phyloP scores from a whole-genome alignment of 768 basidiomycete species.

The Hypsizygus marmoreus region DNA sequence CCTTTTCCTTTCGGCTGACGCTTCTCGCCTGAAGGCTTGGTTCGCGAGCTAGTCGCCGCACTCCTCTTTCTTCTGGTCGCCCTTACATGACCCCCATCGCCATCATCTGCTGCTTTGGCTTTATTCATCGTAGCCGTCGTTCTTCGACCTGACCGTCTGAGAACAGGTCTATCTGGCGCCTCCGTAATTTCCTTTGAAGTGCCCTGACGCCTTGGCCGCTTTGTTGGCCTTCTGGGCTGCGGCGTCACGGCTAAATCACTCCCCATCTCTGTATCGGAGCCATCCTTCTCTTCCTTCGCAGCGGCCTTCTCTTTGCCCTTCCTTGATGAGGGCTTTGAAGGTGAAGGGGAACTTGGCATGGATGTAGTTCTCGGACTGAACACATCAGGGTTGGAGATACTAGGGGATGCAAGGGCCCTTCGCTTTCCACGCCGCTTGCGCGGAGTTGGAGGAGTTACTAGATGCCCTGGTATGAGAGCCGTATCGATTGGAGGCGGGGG shows the following conservation, averaged over 20 bases:
- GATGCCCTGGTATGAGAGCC: constrained; percentile 16
- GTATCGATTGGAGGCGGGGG: constrained; percentile 18
- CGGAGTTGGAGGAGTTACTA: constrained; percentile 32
- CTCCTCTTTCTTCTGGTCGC: constrained; percentile 8
- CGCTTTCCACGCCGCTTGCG: constrained; percentile 34
- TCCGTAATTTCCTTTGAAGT: background rate
- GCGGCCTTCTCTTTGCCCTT: constrained; percentile 16
- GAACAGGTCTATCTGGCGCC: background rate
- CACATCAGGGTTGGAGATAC: constrained; percentile 26
- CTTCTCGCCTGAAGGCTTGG: constrained; percentile 3
- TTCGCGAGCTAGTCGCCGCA: constrained; percentile 9
- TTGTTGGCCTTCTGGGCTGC: background rate
- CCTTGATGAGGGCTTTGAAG: constrained; percentile 26
- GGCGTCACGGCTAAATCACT: background rate
- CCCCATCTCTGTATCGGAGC: background rate
- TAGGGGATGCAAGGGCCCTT: constrained; percentile 24
- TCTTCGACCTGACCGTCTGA: constrained; percentile 9
- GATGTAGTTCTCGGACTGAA: constrained; percentile 35
- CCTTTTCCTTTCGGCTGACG: constrained; percentile 3
- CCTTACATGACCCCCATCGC: constrained; percentile 15
- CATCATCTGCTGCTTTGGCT: constrained; percentile 14
- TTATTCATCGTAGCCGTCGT: constrained; percentile 10
- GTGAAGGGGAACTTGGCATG: constrained; percentile 37
- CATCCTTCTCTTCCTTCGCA: background rate
- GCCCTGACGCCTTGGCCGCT: too few species aligned